These are phyloP conservation scores for Pyrenula massariospora DNA, from an alignment of 495 filamentous ascomycete genomes.

Conservation along the genomic window DNA sequence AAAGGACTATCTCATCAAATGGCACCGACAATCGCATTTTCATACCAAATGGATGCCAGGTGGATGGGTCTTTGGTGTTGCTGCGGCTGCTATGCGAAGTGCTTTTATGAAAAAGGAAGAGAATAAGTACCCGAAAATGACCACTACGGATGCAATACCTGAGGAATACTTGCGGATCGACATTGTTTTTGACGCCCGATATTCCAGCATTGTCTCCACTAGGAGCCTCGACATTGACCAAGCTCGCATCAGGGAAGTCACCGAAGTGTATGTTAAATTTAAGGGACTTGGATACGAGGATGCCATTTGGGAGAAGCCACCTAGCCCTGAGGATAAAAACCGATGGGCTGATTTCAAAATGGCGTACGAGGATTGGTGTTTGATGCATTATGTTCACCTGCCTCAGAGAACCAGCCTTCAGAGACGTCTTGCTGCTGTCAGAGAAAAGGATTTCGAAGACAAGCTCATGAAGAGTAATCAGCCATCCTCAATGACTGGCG, in stretches of 20 bases:
- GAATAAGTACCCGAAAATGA: slow-evolving; percentile 52
- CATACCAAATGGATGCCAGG: slow-evolving; percentile 77
- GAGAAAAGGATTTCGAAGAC: slow-evolving; percentile 50
- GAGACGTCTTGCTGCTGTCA: slow-evolving; percentile 48
- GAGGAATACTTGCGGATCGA: slow-evolving; percentile 78
- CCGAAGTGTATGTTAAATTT: slow-evolving; percentile 72
- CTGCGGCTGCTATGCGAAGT: slow-evolving; percentile 46
- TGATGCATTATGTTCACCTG: slow-evolving; percentile 55
- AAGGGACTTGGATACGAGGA: slow-evolving; percentile 94
- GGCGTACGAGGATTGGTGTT: slow-evolving; percentile 77
- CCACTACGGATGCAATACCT: slow-evolving; percentile 65
- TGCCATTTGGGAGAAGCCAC: slow-evolving; percentile 77
- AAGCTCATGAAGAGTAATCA: slow-evolving; percentile 60
- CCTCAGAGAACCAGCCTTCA: slow-evolving; percentile 40
- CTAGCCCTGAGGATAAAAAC: slow-evolving; percentile 48
- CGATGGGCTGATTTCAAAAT: slow-evolving; percentile 70
- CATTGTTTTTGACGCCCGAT: slow-evolving; percentile 73
- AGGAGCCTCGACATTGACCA: slow-evolving; percentile 51
- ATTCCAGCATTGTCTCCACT: slow-evolving; percentile 28
- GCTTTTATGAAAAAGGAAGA: slow-evolving; percentile 64
- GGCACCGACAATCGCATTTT: slow-evolving; percentile 66
- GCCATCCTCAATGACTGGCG: slow-evolving; percentile 59
- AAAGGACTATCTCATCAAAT: slow-evolving; percentile 87
- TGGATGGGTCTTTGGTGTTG: slow-evolving; percentile 79
- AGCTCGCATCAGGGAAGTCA: slow-evolving; percentile 53